Base-by-base conservation (phyloP, 2,329 filamentous ascomycete genomes). In the Chaetomiaceae sp. region DNA sequence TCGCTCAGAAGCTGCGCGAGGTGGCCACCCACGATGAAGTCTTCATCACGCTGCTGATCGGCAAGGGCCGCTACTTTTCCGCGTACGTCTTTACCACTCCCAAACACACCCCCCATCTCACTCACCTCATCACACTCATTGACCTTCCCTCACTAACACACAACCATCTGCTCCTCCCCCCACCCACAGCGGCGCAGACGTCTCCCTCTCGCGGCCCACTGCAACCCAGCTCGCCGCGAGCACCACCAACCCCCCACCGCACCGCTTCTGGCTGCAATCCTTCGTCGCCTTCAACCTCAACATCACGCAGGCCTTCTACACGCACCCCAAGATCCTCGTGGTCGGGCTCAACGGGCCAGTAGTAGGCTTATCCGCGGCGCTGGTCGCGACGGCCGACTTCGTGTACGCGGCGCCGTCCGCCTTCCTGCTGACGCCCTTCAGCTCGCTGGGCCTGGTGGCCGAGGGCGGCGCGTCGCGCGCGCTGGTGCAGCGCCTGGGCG, bases 311-410 rank as follows among this genome's bases (percentile, higher is more conserved):
- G 84, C 88, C 58, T 95, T 97, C 72, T 90, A 93, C 72, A 83
- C 82, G 12, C 93, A 97, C 69, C 87, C 89, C 58, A 96, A 97
- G 71, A 86, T 97, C 67, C 85, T 97, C 19, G 78, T 97, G 50
- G 83, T 84, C 0, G 93, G 88, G 0, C 82, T 97, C 55, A 97
- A 97, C 69, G 93, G 91, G 3, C 93, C 93, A 6, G 89, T 83
- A 10, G 76, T 98, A 43, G 93, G 93, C 6, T 82, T 97, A 26
- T 86, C 85, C 2, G 93, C 91, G 1, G 90, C 91, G 0, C 69
- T 97, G 0, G 72, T 88, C 48, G 83, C 83, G 22, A 86, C 88
- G 65, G 86, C 86, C 19, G 93, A 97, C 72, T 97, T 97, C 71
- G 79, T 97, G 64, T 97, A 97, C 73, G 83, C 79, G 62, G 75